Conservation (phyloP, 345 rosid genomes). For the Brassica juncea region DNA sequence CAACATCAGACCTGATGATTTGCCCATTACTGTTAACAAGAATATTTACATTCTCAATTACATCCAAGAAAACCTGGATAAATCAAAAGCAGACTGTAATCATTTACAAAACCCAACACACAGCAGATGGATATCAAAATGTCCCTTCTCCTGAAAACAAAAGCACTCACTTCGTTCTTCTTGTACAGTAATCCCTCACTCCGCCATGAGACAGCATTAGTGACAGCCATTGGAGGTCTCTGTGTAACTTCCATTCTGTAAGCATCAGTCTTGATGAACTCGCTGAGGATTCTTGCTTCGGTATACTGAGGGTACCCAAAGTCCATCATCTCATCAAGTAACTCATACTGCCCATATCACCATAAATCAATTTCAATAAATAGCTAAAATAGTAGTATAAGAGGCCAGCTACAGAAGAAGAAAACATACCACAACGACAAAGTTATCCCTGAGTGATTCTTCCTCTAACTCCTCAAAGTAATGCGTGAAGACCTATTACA, state of each 20-base stretch:
- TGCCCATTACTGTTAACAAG: slow-evolving; percentile 98
- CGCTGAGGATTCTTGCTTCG: slow-evolving; percentile 88
- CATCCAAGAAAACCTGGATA: slow-evolving; percentile 88
- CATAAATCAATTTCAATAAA: slow-evolving; percentile 25
- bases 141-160: neutral
- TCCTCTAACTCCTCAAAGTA: slow-evolving; percentile 82
- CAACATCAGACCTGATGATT: slow-evolving; percentile 89
- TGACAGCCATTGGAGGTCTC: slow-evolving; percentile 99
- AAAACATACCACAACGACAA: slow-evolving; percentile 74
- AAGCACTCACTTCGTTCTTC: slow-evolving; percentile 78
- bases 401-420: neutral
- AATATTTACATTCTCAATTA: slow-evolving; percentile 90
- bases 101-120: slow-evolving; percentile 8
- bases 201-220: slow-evolving; percentile 98
- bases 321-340: slow-evolving; percentile 99
- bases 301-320: slow-evolving; percentile 95
- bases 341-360: slow-evolving; percentile 69
- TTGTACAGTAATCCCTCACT: slow-evolving; percentile 89
- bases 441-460: slow-evolving; percentile 79
- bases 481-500: slow-evolving; percentile 63
- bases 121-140: neutral
- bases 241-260: slow-evolving; percentile 95
- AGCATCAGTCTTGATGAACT: slow-evolving; percentile 96
- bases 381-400: neutral
- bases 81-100: slow-evolving; percentile 16